Evolutionary conservation across 179 eudicot species (phyloP).

Genomic region (Silene vulgaris): DNA sequence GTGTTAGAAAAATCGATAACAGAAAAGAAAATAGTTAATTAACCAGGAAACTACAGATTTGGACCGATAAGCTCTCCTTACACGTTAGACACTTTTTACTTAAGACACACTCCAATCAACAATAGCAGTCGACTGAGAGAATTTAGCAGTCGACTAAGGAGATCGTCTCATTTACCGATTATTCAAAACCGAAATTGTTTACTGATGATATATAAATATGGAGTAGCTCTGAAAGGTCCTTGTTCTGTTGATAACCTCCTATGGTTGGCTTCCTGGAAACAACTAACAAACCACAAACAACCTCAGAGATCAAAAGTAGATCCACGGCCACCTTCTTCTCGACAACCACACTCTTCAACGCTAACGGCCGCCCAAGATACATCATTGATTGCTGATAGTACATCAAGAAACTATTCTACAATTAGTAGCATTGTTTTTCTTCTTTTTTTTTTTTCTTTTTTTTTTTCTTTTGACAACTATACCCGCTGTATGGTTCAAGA

Average conservation of each 20-base stretch:
- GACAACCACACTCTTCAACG: too few species aligned
- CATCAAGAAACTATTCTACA: neutral
- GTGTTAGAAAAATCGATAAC: too few species aligned
- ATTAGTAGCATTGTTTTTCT: neutral
- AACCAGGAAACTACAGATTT: neutral
- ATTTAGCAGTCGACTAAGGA: too few species aligned
- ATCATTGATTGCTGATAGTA: neutral
- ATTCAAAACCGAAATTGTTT: too few species aligned
- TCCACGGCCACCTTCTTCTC: neutral
- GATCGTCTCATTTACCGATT: too few species aligned
- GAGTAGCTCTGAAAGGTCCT: neutral
- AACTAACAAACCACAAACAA: slow-evolving; percentile 1
- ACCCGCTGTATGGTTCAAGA: neutral
- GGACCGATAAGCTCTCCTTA: neutral
- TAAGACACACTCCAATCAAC: too few species aligned
- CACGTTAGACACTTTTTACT: too few species aligned
- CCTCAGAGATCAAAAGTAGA: neutral
- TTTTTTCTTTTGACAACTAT: too few species aligned
- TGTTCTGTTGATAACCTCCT: neutral
- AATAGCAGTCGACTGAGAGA: too few species aligned
- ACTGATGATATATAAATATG: too few species aligned
- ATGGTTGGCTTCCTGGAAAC: neutral
- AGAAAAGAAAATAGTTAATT: too few species aligned
- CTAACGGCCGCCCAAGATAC: neutral
- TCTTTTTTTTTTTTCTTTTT: too few species aligned